phyloP scores from a whole-genome alignment of 2,329 filamentous ascomycete species.

The Chalara sp. region DNA sequence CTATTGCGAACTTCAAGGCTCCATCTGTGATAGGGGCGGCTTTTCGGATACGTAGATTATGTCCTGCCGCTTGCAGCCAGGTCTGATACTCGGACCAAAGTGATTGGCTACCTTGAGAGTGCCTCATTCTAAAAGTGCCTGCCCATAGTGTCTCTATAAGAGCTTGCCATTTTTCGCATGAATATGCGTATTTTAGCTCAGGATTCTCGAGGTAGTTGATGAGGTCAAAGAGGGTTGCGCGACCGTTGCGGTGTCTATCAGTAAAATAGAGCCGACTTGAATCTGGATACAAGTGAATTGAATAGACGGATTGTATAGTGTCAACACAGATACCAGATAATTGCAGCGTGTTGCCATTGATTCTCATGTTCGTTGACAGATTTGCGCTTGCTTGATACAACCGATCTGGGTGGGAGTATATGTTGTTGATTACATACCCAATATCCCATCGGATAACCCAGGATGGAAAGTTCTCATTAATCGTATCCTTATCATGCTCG shows the following conservation, averaged over 20 bases:
- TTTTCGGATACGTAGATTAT: not conserved
- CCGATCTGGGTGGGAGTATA: not conserved
- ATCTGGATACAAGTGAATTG: not conserved
- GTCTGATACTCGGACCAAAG: not conserved
- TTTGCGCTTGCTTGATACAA: not conserved
- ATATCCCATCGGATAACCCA: constrained; percentile 3
- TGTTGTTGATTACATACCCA: not conserved
- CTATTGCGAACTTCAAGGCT: not conserved
- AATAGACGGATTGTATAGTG: not conserved
- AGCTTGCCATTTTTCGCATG: not conserved
- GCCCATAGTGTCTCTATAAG: not conserved
- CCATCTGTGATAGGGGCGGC: no score
- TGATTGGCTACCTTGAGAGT: not conserved
- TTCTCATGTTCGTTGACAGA: not conserved
- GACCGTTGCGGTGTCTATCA: not conserved
- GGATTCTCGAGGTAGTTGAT: not conserved
- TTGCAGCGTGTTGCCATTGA: not conserved
- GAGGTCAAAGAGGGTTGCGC: not conserved
- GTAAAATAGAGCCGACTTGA: not conserved
- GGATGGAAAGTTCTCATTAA: not conserved
- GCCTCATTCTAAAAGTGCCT: not conserved
- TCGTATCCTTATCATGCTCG: not conserved
- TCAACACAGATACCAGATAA: not conserved
- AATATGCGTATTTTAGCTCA: not conserved
- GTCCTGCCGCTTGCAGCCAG: not conserved